These are phyloP conservation scores for Lepiota brunneoincarnata DNA, from an alignment of 768 basidiomycete species.

Conservation along the genomic window DNA sequence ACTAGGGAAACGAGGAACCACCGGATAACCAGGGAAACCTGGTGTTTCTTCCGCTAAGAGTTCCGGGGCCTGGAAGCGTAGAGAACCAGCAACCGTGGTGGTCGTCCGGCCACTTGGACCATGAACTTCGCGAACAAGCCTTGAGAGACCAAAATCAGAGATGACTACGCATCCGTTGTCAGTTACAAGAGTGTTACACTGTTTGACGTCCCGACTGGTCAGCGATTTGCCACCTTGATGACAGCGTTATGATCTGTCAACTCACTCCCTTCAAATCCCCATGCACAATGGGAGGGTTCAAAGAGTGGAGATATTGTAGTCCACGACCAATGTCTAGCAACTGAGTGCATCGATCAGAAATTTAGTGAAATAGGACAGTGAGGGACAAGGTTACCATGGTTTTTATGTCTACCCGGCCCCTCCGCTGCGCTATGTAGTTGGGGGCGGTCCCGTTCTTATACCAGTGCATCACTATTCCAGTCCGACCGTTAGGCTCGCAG, in stretches of 20 bases:
- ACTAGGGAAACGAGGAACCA: slow-evolving; percentile 17
- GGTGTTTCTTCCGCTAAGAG: slow-evolving; percentile 18
- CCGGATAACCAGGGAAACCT: not conserved
- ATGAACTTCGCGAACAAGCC: slow-evolving; percentile 25
- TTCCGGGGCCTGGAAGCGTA: slow-evolving; percentile 31
- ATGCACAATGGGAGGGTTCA: slow-evolving; percentile 37
- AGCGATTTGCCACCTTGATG: not conserved
- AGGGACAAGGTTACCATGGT: slow-evolving; percentile 14
- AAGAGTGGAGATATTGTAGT: slow-evolving; percentile 35
- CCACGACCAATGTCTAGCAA: slow-evolving; percentile 35
- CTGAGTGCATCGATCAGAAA: slow-evolving; percentile 18
- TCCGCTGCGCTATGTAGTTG: slow-evolving; percentile 17
- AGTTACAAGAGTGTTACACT: slow-evolving; percentile 39
- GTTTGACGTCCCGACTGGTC: not conserved
- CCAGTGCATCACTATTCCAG: slow-evolving; percentile 41
- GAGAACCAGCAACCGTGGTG: slow-evolving; percentile 18
- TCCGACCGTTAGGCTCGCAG: slow-evolving; percentile 28
- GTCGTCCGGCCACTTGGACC: slow-evolving; percentile 23
- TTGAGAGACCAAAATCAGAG: slow-evolving; percentile 31
- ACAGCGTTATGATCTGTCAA: not conserved
- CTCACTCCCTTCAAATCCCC: slow-evolving; percentile 43
- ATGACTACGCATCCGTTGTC: slow-evolving; percentile 25
- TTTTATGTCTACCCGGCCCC: slow-evolving; percentile 15
- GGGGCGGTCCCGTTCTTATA: slow-evolving; percentile 27
- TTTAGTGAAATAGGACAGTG: not conserved